Evolutionary conservation across 345 rosid species (phyloP).

Genomic region (Eutrema yunnanense): DNA sequence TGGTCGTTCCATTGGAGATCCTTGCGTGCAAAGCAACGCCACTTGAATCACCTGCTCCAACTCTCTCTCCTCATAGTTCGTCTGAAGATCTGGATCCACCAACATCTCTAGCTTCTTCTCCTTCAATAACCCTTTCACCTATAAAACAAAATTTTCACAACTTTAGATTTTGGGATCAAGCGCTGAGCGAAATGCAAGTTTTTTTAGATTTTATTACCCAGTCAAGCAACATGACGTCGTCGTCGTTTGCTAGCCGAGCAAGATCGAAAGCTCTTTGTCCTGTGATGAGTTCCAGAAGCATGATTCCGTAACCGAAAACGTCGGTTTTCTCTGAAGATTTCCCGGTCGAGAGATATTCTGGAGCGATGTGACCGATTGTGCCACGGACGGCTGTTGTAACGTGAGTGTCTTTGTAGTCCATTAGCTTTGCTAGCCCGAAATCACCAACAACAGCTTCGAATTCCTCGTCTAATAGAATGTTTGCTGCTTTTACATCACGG

Average conservation of each 20-base stretch:
- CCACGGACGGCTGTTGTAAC: slow-evolving; percentile 98
- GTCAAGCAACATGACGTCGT: slow-evolving; percentile 95
- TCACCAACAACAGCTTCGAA: slow-evolving; percentile 99
- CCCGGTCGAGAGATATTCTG: slow-evolving; percentile 91
- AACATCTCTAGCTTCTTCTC: slow-evolving; percentile 91
- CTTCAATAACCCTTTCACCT: slow-evolving; percentile 95
- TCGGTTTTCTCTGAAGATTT: slow-evolving; percentile 97
- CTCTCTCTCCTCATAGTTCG: slow-evolving; percentile 62
- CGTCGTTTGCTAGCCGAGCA: slow-evolving; percentile 93
- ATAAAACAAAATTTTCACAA: neutral
- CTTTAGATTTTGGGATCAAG: neutral
- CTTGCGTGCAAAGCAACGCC: slow-evolving; percentile 89
- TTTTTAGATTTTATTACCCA: slow-evolving; percentile 64
- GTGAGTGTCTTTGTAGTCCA: slow-evolving; percentile 99
- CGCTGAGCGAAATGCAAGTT: neutral
- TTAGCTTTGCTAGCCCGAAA: slow-evolving; percentile 90
- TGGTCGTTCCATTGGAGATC: slow-evolving; percentile 85
- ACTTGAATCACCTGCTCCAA: slow-evolving; percentile 93
- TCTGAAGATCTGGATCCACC: slow-evolving; percentile 89
- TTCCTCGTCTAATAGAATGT: slow-evolving; percentile 89
- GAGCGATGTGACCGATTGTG: slow-evolving; percentile 96
- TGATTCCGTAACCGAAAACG: slow-evolving; percentile 93
- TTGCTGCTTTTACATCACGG: slow-evolving; percentile 98
- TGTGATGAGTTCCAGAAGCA: slow-evolving; percentile 91
- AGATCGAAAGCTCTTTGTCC: slow-evolving; percentile 99